phyloP scores from a whole-genome alignment of 805 yeast species.

The Cyberlindnera xishuangbannaensis region DNA sequence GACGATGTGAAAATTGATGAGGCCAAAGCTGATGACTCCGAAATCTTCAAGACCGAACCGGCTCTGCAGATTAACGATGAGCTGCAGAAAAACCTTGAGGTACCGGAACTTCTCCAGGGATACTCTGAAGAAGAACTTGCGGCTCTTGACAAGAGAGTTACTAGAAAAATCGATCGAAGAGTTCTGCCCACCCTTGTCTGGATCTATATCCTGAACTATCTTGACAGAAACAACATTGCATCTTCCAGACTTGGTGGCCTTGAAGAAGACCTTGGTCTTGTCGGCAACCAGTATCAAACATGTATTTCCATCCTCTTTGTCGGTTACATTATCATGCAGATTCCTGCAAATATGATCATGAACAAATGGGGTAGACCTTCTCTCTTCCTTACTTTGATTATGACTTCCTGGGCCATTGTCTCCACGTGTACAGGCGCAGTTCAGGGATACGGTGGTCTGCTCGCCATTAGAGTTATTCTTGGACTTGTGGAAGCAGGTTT shows the following conservation, averaged over 20 bases:
- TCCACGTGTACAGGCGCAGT: constrained; percentile 17
- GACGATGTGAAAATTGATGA: too few relatives aligned
- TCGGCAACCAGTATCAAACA: constrained; percentile 40
- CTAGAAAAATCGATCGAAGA: constrained; percentile 42
- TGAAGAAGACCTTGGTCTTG: constrained; percentile 38
- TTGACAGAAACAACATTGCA: constrained; percentile 46
- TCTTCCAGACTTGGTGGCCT: constrained; percentile 44
- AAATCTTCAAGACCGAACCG: not conserved
- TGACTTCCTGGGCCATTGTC: constrained; percentile 14
- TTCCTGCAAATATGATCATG: constrained; percentile 15
- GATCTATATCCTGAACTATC: constrained; percentile 46
- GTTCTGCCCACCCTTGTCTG: constrained; percentile 44
- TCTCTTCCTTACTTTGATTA: constrained; percentile 12
- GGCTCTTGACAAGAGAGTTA: constrained; percentile 36
- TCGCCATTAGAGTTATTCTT: constrained; percentile 11
- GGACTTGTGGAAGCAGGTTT: constrained; percentile 16
- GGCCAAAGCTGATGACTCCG: too few relatives aligned
- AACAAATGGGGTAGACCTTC: constrained; percentile 13
- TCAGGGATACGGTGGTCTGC: constrained; percentile 11
- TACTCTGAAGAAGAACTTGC: constrained; percentile 37
- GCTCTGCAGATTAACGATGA: constrained; percentile 8
- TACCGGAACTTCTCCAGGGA: constrained; percentile 21
- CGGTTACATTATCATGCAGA: constrained; percentile 15
- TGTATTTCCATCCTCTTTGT: constrained; percentile 13
- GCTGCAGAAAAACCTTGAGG: constrained; percentile 9